Base-by-base conservation (phyloP, 2,329 filamentous ascomycete species). In the Fusarium verticillioides region DNA sequence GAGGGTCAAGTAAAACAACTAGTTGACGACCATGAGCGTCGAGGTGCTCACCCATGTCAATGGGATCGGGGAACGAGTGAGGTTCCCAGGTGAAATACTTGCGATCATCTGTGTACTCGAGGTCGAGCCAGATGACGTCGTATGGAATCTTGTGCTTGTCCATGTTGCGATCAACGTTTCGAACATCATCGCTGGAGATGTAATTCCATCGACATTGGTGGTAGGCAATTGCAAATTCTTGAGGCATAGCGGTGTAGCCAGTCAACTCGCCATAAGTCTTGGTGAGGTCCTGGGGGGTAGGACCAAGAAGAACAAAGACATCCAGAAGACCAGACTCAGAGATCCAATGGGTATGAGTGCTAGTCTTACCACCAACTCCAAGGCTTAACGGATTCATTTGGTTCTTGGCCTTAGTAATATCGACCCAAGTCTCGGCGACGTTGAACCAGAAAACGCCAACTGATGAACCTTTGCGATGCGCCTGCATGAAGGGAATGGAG, bases 181-280 rank as follows among this genome's bases (percentile, higher is more conserved):
- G 97, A 66, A 99, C 95, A 83, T 99, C 96, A 73, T 98, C 95
- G 78, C 98, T 96, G 2, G 94, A 97, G 63, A 98, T 92, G 81
- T 99, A 99, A 84, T 99, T 99, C 96, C 96, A 99, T 77, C 96
- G 93, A 82, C 96, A 98, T 82, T 99, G 96, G 80, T 99, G 96
- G 83, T 98, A 98, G 18, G 90, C 96, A 75, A 99, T 91, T 4
- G 96, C 89, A 78, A 98, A 98, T 72, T 96, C 93, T 78, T 97
- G 95, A 4, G 96, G 96, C 82, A 99, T 89, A 68, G 95, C 92
- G 36, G 95, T 96, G 78, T 92, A 96, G 32, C 96, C 96, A 13
- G 96, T 99, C 50, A 99, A 89, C 81, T 97, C 94, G 70, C 92
- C 91, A 81, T 97, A 99, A 36, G 89, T 90, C 77, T 92, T 93